Conservation (phyloP, 2,329 filamentous ascomycete species). For the Ascomycota sp. region DNA sequence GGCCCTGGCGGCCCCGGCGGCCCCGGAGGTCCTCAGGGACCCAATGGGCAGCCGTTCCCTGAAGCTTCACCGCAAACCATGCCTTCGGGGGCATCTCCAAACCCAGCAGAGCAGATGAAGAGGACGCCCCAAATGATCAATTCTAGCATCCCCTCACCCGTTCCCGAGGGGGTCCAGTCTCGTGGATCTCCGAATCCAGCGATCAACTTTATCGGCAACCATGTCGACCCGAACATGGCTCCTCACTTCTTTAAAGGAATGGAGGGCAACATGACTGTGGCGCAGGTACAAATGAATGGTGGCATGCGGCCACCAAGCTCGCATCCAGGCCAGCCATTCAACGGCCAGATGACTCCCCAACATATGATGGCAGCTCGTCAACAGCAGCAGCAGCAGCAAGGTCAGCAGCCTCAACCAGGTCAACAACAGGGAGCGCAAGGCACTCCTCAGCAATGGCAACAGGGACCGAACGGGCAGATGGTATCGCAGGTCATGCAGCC, state of each 20-base stretch:
- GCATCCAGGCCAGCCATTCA: constrained; percentile 38
- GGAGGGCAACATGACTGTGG: constrained; percentile 31
- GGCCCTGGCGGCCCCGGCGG: constrained; percentile 30
- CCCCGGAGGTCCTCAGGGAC: constrained; percentile 30
- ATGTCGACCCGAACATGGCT: constrained; percentile 40
- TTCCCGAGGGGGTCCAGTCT: constrained; percentile 48
- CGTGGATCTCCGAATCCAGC: constrained; percentile 42
- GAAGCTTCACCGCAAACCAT: constrained; percentile 50
- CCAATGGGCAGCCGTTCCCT: constrained; percentile 43
- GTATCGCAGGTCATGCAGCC: constrained; percentile 19
- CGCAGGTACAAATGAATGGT: constrained; percentile 33
- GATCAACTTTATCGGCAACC: constrained; percentile 41
- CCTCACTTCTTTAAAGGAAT: constrained; percentile 39
- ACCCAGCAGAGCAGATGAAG: constrained; percentile 61
- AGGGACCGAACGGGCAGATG: constrained; percentile 19
- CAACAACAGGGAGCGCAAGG: constrained; percentile 14
- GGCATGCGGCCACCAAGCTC: constrained; percentile 48
- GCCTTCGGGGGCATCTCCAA: constrained; percentile 53
- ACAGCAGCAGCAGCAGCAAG: constrained; percentile 16
- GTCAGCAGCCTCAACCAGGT: constrained; percentile 10
- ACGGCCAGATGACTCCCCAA: constrained; percentile 36
- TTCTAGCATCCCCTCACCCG: constrained; percentile 47
- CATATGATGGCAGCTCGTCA: constrained; percentile 35
- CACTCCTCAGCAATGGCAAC: constrained; percentile 9
- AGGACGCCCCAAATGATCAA: constrained; percentile 56